phyloP scores from a whole-genome alignment of 2,329 filamentous ascomycete genomes.

The Hirsutella thompsonii region DNA sequence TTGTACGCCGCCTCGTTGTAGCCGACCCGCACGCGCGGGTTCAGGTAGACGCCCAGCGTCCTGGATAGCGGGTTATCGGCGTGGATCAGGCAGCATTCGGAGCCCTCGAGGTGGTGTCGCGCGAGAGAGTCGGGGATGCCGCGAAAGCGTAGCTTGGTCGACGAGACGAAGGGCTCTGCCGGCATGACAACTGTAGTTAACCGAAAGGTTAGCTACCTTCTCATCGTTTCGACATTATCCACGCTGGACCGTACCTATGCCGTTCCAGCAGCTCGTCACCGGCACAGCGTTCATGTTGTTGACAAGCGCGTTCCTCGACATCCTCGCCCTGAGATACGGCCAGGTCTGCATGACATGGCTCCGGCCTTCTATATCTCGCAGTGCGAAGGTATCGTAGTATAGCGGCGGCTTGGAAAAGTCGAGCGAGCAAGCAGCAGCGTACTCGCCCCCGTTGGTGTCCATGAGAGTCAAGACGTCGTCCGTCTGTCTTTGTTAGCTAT shows the following conservation, averaged over 20 bases:
- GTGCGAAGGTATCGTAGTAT: slow-evolving; percentile 51
- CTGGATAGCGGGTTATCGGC: slow-evolving; percentile 50
- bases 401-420: slow-evolving; percentile 41
- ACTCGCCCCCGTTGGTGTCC: slow-evolving; percentile 42
- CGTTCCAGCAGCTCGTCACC: slow-evolving; percentile 32
- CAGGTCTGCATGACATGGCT: slow-evolving; percentile 39
- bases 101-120: slow-evolving; percentile 53
- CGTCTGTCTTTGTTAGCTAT: slow-evolving; percentile 22
- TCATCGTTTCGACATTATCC: no score
- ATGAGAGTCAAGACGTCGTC: slow-evolving; percentile 43
- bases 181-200: slow-evolving; percentile 30
- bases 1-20: slow-evolving; percentile 44
- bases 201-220: neutral
- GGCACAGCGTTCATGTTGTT: slow-evolving; percentile 30
- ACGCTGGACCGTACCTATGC: slow-evolving; percentile 20
- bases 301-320: slow-evolving; percentile 40
- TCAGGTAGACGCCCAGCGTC: slow-evolving; percentile 48
- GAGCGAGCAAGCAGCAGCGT: slow-evolving; percentile 48
- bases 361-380: slow-evolving; percentile 39
- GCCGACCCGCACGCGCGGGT: slow-evolving; percentile 55
- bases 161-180: slow-evolving; percentile 39
- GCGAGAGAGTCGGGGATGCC: slow-evolving; percentile 51
- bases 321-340: slow-evolving; percentile 41
- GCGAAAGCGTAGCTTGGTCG: slow-evolving; percentile 42
- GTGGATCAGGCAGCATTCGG: slow-evolving; percentile 68